Conservation (phyloP, 305 asterid genomes). For the Withania somnifera region DNA sequence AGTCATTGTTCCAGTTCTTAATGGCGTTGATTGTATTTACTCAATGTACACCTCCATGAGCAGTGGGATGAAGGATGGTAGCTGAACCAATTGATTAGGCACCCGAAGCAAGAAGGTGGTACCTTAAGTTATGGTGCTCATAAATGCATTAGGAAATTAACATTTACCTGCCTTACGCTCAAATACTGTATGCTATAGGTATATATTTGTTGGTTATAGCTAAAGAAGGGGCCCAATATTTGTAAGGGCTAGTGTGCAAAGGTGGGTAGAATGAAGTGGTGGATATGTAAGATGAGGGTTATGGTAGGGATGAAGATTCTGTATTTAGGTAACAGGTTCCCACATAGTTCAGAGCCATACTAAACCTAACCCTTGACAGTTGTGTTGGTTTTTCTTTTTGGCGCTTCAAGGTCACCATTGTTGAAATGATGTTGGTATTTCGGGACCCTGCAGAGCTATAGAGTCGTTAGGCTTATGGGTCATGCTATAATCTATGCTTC, state of each 20-base stretch:
- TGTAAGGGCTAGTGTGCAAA: not conserved
- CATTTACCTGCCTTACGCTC: not conserved
- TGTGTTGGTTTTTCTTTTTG: not conserved
- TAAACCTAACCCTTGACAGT: not conserved
- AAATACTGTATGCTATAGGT: not conserved
- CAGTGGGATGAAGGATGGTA: not conserved
- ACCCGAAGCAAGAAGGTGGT: not conserved
- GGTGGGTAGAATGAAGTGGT: not conserved
- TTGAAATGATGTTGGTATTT: not conserved
- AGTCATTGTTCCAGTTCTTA: not conserved
- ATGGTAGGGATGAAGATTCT: not conserved
- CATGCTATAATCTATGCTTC: not conserved
- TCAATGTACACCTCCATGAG: not conserved
- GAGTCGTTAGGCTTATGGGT: not conserved
- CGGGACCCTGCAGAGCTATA: not conserved
- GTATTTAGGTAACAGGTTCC: not conserved
- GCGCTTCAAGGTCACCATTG: not conserved
- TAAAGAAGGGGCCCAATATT: not conserved
- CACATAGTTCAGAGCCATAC: not conserved
- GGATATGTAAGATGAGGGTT: not conserved
- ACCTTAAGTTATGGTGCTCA: not conserved
- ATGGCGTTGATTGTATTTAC: not conserved
- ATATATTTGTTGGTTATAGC: not conserved
- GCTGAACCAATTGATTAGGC: not conserved
- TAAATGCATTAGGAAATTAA: not conserved